These are phyloP conservation scores for Clonostachys solani DNA, from an alignment of 2,329 filamentous ascomycete species.

Conservation along the genomic window DNA sequence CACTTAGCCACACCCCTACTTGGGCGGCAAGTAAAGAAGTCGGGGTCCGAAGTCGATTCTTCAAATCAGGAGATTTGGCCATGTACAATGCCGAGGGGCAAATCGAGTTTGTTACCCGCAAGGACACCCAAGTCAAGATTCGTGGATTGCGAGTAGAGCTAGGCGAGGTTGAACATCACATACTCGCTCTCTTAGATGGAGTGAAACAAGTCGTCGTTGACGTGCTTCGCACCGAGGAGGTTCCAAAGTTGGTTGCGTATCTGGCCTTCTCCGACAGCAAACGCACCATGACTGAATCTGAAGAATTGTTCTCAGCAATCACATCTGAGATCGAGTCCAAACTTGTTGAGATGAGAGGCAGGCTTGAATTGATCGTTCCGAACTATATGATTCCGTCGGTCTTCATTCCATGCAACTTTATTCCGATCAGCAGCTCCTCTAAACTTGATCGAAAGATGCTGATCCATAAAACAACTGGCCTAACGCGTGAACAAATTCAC, in stretches of 20 bases:
- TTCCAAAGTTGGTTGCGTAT: background rate
- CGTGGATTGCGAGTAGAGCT: constrained; percentile 2
- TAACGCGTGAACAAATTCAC: background rate
- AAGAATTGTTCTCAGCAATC: too few species aligned
- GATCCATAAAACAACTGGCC: background rate
- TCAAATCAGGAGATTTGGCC: background rate
- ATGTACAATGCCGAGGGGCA: background rate
- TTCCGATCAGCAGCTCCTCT: constrained; percentile 6
- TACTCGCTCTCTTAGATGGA: background rate
- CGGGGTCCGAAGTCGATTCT: background rate
- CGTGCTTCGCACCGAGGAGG: background rate
- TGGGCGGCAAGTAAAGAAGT: too few species aligned
- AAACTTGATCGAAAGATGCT: constrained; percentile 7
- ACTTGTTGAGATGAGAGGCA: too few species aligned
- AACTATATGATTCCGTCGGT: constrained; percentile 11
- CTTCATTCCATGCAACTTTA: constrained; percentile 6
- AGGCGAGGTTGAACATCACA: constrained; percentile 2
- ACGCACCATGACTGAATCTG: too few species aligned
- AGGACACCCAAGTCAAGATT: constrained; percentile 4
- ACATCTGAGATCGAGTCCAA: too few species aligned
- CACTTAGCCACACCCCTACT: background rate
- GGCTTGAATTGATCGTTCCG: background rate
- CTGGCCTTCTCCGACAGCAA: constrained; percentile 1
- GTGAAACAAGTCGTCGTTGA: background rate
- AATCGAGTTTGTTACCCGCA: background rate